Evolutionary conservation across 495 filamentous ascomycete species (phyloP), one percentile per base, ranked within the genome.

Genomic region (Hypomontagnella monticulosa): DNA sequence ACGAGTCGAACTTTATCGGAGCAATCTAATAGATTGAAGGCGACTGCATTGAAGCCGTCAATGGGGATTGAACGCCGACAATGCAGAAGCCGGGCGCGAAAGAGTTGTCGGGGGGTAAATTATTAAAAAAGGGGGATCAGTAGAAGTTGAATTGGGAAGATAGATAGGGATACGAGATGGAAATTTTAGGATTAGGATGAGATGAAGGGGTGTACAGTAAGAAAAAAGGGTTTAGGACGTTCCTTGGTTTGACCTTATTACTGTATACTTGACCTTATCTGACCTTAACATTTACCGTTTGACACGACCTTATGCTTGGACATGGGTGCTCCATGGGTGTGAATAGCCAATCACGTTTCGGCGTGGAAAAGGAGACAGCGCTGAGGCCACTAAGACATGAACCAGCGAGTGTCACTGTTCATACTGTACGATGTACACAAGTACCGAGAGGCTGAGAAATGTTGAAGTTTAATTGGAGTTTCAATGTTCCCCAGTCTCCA

Each of bases 11-110:
- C 55, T 64, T 30, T 40, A 57, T 63, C 60, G 60, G 50, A 54
- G 60, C 60, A 64, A 64, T 63, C 64, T 63, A 67, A 10, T 9
- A 33, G 54, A 61, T 61, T 38, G 56, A 51, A 60, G 40, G 55
- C 60, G 60, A 64, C 55, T 51, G 41, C 66, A 64, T 64, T 51
- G 49, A 50, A 50, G 50, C 54, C 44, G 46, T 43, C 55, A n/a
- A 49, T 42, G 16, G 42, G 15, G 37, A 27, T 33, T 59, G 49
- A 48, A 47, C 40, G 55, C 55, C 43, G 44, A 63, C 53, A 51
- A 60, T 47, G 18, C 66, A 44, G 33, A 43, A 40, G 32, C 33
- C 30, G 42, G 40, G n/a, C 33, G 55, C 38, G 27, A 57, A 60
- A 41, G 27, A 30, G 42, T 52, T 61, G 57, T 51, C 57, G 40